Base-by-base conservation (phyloP, 202 grass and related monocot species). In the Zizania palustris region DNA sequence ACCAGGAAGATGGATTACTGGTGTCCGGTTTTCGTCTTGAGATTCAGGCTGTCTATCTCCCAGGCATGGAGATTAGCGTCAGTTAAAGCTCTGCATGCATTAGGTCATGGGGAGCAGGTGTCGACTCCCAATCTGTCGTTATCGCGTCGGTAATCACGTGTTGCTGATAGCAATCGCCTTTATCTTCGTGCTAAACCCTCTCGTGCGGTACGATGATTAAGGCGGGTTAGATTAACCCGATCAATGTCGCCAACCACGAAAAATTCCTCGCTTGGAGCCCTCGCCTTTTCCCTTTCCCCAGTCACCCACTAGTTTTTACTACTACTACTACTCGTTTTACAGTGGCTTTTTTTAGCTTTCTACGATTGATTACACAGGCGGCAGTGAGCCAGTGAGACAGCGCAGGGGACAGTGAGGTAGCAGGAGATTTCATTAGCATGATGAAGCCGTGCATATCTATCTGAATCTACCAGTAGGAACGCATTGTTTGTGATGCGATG, bases 141-240 rank as follows among this genome's bases (percentile, higher is more conserved):
- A 88, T 21, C 80, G 40, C 70, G 6, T 84, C 75, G 49, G 7
- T 41, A 4, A 9, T 45, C 54, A 75, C 38, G 54, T 3, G 5
- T 72, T 0, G 20, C 35, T 66, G 55, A 16, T 45, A 67, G 45
- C 49, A 35, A 18, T 12, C 2, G 12, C 64, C 61, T 74, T 46
- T 65, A 61, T 3, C 61, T 78, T 33, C 13, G 58, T 49, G 84
- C 41, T 77, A 51, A 66, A 46, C 44, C 62, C 68, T 35, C 60
- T 74, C 75, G 86, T 65, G 81, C 55, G 65, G 79, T 87, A 89
- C 86, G 72, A 89, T 84, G 79, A 77, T 86, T 74, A 69, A 45
- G 61, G 46, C 65, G 4, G 33, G 8, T 67, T 40, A 67, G 13
- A 55, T 14, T 11, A 63, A 58, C 65, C 71, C 71, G 68, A 34